Percentiles rank a stretch among this genome's conserved stretches.
These are phyloP conservation scores for Dunaliella sp. DNA, from an alignment of 139 green algal species.

Conservation along the genomic window DNA sequence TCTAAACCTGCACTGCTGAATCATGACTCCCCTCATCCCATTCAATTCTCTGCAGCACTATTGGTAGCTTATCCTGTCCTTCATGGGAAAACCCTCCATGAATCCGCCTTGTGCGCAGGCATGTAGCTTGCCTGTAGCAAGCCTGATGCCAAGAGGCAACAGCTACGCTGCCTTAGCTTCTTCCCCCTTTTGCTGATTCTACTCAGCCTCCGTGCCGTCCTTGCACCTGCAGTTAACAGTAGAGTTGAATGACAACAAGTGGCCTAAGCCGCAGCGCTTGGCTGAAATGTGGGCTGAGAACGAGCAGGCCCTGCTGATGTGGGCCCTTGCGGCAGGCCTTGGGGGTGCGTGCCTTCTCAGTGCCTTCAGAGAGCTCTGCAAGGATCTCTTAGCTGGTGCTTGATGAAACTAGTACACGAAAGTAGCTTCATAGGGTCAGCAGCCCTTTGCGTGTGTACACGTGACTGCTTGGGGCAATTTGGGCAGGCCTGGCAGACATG, in stretches of 20 bases:
- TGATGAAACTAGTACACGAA: neutral
- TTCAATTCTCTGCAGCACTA: no score
- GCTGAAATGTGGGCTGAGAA: constrained; percentile 69
- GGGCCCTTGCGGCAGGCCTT: constrained; percentile 43
- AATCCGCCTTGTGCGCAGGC: no score
- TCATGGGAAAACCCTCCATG: no score
- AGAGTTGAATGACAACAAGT: constrained; percentile 82
- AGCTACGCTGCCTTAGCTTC: no score
- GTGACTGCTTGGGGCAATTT: neutral
- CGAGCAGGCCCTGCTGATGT: constrained; percentile 55
- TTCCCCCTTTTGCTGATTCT: no score
- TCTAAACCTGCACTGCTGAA: no score
- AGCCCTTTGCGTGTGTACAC: neutral
- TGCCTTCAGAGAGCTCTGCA: neutral
- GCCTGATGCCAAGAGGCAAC: no score
- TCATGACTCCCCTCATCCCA: no score
- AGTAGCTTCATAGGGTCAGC: neutral
- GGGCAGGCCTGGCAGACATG: no score
- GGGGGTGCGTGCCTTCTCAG: constrained; percentile 33
- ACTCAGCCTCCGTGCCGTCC: no score
- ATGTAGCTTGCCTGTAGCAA: no score
- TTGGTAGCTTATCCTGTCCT: no score
- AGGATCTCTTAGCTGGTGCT: neutral
- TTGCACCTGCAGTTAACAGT: constrained; percentile 68
- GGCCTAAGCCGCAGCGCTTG: constrained; percentile 41